Conservation (phyloP, 2,329 filamentous ascomycete species). For the Aspergillus unguis region DNA sequence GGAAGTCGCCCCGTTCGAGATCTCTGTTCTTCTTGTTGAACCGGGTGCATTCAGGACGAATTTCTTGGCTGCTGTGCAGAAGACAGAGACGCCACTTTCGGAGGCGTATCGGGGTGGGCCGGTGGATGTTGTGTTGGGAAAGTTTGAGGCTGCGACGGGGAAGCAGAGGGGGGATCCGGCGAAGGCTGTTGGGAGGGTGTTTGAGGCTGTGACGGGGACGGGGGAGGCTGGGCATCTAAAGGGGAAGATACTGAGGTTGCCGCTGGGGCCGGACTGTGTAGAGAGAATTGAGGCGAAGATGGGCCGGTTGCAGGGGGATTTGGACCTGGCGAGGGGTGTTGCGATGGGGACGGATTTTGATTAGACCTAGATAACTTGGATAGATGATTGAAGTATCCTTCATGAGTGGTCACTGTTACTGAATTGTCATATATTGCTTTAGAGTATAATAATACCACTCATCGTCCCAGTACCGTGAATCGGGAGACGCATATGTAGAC, state of each 20-base stretch:
- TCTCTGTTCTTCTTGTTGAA: conserved; percentile 42
- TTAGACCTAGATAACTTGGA: not conserved
- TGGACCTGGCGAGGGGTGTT: conserved; percentile 5
- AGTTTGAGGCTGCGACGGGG: conserved; percentile 9
- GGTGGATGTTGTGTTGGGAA: conserved; percentile 26
- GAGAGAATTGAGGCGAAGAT: conserved; percentile 20
- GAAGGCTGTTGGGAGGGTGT: conserved; percentile 35
- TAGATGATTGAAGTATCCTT: not conserved
- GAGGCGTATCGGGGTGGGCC: conserved; percentile 26
- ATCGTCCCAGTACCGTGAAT: too few relatives aligned
- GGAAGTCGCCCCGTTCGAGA: conserved; percentile 37
- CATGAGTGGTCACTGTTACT: too few relatives aligned
- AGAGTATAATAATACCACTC: too few relatives aligned
- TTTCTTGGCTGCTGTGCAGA: conserved; percentile 33
- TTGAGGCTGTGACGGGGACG: conserved; percentile 35
- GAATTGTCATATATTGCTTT: too few relatives aligned
- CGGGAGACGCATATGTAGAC: too few relatives aligned
- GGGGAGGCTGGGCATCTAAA: conserved; percentile 31
- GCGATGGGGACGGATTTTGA: conserved; percentile 12
- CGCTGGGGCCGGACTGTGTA: conserved; percentile 39
- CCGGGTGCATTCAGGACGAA: conserved; percentile 45
- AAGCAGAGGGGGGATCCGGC: conserved; percentile 20
- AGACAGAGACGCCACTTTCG: conserved; percentile 28
- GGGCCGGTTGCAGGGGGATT: conserved; percentile 7
- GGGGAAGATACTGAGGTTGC: conserved; percentile 36